Base-by-base conservation (phyloP, 208 protist genomes). In the Acanthamoeba comandoni region DNA sequence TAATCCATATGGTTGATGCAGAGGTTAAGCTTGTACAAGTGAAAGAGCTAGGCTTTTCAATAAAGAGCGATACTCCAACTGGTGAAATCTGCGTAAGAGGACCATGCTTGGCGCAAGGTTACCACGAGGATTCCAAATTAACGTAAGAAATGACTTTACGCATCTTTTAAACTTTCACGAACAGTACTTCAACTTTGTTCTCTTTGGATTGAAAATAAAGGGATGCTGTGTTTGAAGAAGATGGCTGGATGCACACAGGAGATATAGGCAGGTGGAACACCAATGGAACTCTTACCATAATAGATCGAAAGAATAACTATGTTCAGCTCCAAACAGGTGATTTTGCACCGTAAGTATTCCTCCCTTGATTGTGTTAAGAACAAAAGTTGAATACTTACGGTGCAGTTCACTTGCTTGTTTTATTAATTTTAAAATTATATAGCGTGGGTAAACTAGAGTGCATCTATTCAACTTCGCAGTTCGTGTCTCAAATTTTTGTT, bases 251-350 rank as follows among this genome's bases (percentile, higher is more conserved):
- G 26, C 95, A 95, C 87, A 97, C 97, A n/a, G 97, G 97, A 70
- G 97, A 98, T 85, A 95, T 98, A 77, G 96, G 96, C 75, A 75
- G 15, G 43, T 92, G 89, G 89, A 92, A 69, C 48, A 29, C 75
- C 51, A 92, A 96, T 64, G 96, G 94, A 15, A 87, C 90, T 9
- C 70, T 98, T 17, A 65, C 75, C n/a, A 96, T 98, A 79, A 96
- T 98, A 85, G 97, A 98, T 82, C 88, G 97, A 64, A 94, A 95
- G 60, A 97, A 98, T 67, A 95, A 97, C 91, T 95, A 97, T 17
- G 97, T 98, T 60, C 97, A 97, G 75, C 84, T 98, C 12, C 64
- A 53, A 19, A 53, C 49, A 24, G 82, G 82, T 8, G 82, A 71
- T 13, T 55, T 75, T 60, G 82, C 67, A 24, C 62, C 82, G 82